Percentiles rank a stretch among this genome's conserved stretches.
Conservation (phyloP, 768 basidiomycete genomes). For the Boletus rex-veris region DNA sequence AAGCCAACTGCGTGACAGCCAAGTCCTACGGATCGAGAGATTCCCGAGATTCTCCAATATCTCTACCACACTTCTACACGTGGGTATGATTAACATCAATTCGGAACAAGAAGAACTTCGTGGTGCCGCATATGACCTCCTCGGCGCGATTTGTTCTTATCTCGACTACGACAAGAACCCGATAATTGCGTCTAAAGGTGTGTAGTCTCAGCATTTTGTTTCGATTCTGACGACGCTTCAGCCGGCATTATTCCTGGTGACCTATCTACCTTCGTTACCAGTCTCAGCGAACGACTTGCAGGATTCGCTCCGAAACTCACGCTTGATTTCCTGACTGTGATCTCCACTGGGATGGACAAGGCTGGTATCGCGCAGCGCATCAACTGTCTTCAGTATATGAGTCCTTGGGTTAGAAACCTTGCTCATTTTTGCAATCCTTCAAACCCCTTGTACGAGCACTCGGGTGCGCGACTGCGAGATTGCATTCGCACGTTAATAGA, state of each 20-base stretch:
- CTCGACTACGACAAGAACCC: conserved; percentile 75
- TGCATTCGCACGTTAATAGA: conserved; percentile 78
- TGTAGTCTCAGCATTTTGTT: background rate
- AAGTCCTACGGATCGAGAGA: conserved; percentile 52
- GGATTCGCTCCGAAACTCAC: conserved; percentile 78
- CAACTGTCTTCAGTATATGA: conserved; percentile 76
- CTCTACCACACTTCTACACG: conserved; percentile 81
- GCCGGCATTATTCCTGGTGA: conserved; percentile 72
- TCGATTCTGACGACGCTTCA: conserved; percentile 25
- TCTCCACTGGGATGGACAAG: conserved; percentile 60
- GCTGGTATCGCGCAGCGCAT: conserved; percentile 52
- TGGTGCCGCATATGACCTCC: conserved; percentile 72
- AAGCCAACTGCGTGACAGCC: conserved; percentile 57
- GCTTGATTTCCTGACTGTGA: conserved; percentile 86
- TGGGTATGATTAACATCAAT: conserved; percentile 77
- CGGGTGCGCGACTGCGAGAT: conserved; percentile 73
- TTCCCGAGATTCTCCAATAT: conserved; percentile 80
- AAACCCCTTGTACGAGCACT: conserved; percentile 62
- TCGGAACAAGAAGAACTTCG: conserved; percentile 74
- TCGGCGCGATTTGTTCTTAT: conserved; percentile 72
- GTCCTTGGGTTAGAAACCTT: conserved; percentile 86
- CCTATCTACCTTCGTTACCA: conserved; percentile 55
- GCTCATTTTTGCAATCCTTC: conserved; percentile 67
- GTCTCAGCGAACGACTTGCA: conserved; percentile 70
- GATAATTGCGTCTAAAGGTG: conserved; percentile 68